Conservation (phyloP, 2,329 filamentous ascomycete genomes). For the Pseudogymnoascus sp. region DNA sequence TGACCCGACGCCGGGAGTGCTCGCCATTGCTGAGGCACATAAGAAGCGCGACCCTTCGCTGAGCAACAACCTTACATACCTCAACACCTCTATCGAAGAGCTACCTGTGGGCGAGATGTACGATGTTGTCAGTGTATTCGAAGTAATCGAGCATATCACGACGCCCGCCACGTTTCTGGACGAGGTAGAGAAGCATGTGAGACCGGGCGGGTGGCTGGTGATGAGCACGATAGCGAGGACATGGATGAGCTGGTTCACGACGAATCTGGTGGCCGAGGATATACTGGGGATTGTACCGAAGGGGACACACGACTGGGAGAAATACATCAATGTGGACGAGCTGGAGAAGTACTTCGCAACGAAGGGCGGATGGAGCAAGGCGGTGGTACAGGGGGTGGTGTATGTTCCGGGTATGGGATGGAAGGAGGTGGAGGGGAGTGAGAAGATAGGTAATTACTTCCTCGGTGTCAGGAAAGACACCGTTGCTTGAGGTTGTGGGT, state of each 20-base stretch:
- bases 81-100: conserved; percentile 69
- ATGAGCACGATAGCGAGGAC: conserved; percentile 88
- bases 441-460: conserved; percentile 92
- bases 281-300: conserved; percentile 77
- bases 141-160: conserved; percentile 90
- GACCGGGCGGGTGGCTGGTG: conserved; percentile 87
- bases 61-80: conserved; percentile 57
- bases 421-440: conserved; percentile 73
- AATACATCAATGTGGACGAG: conserved; percentile 88
- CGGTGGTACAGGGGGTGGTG: conserved; percentile 67
- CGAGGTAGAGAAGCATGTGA: conserved; percentile 64
- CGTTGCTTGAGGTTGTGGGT: not conserved
- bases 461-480: conserved; percentile 64
- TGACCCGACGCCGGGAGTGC: conserved; percentile 67
- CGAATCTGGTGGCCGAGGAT: conserved; percentile 87
- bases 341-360: conserved; percentile 49
- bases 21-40: conserved; percentile 68
- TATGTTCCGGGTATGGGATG: conserved; percentile 89
- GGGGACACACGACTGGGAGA: conserved; percentile 92
- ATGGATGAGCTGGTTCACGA: conserved; percentile 82
- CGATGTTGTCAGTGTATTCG: conserved; percentile 82
- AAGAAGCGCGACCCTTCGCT: conserved; percentile 66
- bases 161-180: conserved; percentile 67
- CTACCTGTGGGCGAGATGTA: conserved; percentile 47
- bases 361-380: conserved; percentile 50